Evolutionary conservation across 1,139 yeast genomes (phyloP), one percentile per base, ranked within the genome.

Genomic region (Candida sanyaensis): DNA sequence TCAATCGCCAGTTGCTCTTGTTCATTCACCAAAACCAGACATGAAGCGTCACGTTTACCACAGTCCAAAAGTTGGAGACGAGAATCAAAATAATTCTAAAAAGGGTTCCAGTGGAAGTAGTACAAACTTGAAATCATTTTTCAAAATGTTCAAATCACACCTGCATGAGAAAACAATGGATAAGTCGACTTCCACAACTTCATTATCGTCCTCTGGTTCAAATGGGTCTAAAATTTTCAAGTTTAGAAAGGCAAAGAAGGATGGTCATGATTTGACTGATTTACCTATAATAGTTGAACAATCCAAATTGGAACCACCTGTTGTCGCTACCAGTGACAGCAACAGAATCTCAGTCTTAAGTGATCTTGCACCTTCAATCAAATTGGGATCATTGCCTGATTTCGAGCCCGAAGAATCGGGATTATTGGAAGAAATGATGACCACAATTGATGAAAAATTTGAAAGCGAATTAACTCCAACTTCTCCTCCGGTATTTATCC

Each of bases 401-500:
- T 58, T 71, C 43, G 75, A 71, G 49, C 60, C 62, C 7, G 75
- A 69, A 24, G 60, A 59, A 21, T 52, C 63, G 7, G 48, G 47
- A 44, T 50, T 71, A 55, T 68, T 71, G 51, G 73, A 65, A 39
- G 77, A 72, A 44, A 57, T 72, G 56, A 55, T 72, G 57, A 49
- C 49, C 23, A 62, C 63, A 11, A 66, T 70, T 48, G 68, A 65
- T 44, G 68, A 61, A 26, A 59, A 57, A 41, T 54, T 64, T 39
- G 51, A 41, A 61, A 63, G 26, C 46, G 54, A 45, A 58, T 64
- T 41, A 57, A 62, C 39, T 41, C 59, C 48, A 52, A 54, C 45
- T 43, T 55, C 33, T 44, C 56, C 26, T 51, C 59, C 31, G 59
- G 58, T 45, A 41, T 37, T 43, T 29, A 46, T 37, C 17, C 43